Conservation (phyloP, 257 asterid genomes). For the Fraxinus excelsior region DNA sequence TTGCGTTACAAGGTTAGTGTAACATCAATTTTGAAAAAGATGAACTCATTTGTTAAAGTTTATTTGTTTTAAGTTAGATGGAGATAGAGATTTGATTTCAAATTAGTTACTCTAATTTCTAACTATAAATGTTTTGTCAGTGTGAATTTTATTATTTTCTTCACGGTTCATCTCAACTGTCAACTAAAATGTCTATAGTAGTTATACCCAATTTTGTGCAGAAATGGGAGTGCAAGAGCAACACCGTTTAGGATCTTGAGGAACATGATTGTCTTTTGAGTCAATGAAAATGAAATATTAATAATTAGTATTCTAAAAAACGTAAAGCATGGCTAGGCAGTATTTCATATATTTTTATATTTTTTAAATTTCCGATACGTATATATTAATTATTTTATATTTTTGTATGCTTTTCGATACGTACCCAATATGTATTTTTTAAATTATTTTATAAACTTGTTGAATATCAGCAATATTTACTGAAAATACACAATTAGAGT, state of each 20-base stretch:
- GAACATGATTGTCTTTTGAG: neutral
- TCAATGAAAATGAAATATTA: neutral
- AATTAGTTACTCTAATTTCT: neutral
- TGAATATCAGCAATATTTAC: no score
- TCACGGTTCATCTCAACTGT: neutral
- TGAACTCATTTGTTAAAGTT: conserved; percentile 17
- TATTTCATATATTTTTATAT: no score
- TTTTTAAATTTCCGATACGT: no score
- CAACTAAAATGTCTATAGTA: neutral
- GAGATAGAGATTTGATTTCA: neutral
- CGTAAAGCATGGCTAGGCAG: no score
- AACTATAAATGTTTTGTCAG: neutral
- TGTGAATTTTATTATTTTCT: neutral
- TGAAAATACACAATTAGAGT: no score
- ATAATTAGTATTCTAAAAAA: neutral
- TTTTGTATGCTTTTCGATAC: no score
- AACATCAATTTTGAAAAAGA: conserved; percentile 23
- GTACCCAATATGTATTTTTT: no score
- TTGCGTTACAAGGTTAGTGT: conserved; percentile 82
- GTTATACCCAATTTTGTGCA: neutral
- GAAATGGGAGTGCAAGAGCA: neutral
- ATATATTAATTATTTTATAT: no score
- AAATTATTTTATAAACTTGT: no score
- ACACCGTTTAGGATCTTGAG: neutral
- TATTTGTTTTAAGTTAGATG: conserved; percentile 15